Percentiles rank a stretch among this genome's conserved stretches.
Conservation (phyloP, 78 protist species). For the Dictyostelium brefeldianum region DNA sequence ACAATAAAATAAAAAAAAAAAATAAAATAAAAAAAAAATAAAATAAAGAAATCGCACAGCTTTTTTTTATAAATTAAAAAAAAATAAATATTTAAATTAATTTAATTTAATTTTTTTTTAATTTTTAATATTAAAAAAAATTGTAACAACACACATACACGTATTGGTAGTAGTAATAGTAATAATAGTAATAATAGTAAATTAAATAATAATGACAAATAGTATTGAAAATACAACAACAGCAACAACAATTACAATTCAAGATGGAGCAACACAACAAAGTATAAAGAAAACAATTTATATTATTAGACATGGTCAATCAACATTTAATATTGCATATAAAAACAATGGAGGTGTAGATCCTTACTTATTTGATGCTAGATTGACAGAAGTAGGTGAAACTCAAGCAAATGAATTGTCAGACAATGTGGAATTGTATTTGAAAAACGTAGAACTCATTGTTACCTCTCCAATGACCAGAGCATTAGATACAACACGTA, state of each 20-base stretch:
- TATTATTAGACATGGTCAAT: constrained; percentile 76
- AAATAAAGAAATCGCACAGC: no score
- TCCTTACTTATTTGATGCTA: constrained; percentile 59
- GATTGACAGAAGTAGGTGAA: constrained; percentile 45
- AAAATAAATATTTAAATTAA: neutral
- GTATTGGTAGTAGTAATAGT: neutral
- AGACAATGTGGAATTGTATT: neutral
- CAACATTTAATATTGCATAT: constrained; percentile 66
- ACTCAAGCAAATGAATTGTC: constrained; percentile 42
- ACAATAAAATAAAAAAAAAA: neutral
- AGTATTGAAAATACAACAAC: neutral
- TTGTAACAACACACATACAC: neutral
- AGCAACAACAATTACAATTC: neutral
- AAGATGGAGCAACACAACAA: neutral
- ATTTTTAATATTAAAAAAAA: no score
- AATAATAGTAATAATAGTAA: neutral
- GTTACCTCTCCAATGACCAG: constrained; percentile 50
- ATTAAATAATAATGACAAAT: neutral
- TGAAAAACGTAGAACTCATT: constrained; percentile 2
- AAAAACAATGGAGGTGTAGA: constrained; percentile 9
- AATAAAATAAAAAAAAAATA: neutral
- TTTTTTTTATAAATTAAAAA: no score
- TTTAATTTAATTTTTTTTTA: neutral
- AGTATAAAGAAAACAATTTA: constrained; percentile 8
- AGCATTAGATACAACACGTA: constrained; percentile 58